phyloP scores from a whole-genome alignment of 2,329 filamentous ascomycete species.

The Coniochaeta sp. region DNA sequence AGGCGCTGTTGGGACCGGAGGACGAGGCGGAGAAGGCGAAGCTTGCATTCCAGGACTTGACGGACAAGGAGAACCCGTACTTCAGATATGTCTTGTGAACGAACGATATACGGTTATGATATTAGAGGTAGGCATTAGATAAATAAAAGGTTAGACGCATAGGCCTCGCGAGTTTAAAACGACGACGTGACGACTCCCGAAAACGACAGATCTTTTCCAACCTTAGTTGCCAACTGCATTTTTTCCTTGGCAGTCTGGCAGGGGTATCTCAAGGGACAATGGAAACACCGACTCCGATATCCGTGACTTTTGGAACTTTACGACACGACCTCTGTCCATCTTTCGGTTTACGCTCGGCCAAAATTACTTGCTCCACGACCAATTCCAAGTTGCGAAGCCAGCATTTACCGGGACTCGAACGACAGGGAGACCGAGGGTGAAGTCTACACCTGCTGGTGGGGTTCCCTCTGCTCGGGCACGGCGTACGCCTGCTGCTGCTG shows the following conservation, averaged over 20 bases:
- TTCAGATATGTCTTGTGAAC: constrained; percentile 54
- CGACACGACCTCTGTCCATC: too few relatives aligned
- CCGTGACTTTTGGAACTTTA: not conserved
- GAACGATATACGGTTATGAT: not conserved
- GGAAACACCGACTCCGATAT: not conserved
- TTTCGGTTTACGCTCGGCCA: too few relatives aligned
- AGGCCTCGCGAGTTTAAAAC: not conserved
- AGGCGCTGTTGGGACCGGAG: constrained; percentile 31
- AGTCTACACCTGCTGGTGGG: not conserved
- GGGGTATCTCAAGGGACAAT: constrained; percentile 1
- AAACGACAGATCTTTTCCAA: not conserved
- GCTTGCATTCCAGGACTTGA: constrained; percentile 60
- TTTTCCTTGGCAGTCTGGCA: not conserved
- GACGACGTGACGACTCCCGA: not conserved
- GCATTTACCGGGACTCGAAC: too few relatives aligned
- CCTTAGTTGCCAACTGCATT: not conserved
- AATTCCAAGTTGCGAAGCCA: too few relatives aligned
- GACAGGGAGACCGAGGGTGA: not conserved
- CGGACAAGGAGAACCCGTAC: constrained; percentile 61
- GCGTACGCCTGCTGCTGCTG: not conserved
- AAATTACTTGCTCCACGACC: too few relatives aligned
- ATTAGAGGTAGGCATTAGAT: not conserved
- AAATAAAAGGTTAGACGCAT: not conserved
- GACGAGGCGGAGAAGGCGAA: constrained; percentile 57
- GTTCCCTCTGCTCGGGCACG: not conserved